Base-by-base conservation (phyloP, 1,139 yeast species). In the Debaryomycetaceae sp. region DNA sequence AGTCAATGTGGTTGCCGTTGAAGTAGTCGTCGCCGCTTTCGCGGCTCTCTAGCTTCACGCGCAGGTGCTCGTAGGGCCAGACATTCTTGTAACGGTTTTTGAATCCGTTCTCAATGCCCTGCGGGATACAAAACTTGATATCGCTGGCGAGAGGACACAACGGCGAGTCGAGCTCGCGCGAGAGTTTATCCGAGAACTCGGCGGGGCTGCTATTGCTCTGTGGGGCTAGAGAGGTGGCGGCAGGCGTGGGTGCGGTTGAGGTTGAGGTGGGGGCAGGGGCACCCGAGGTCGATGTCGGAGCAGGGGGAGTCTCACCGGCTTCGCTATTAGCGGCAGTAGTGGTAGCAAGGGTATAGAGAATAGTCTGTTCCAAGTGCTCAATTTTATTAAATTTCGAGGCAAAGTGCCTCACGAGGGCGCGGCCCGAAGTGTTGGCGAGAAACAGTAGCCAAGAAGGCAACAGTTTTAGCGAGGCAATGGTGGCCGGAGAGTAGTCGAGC, bases 381-480 rank as follows among this genome's bases (percentile, higher is more conserved):
- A 73, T 65, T 33, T 58, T 64, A 31, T 53, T 48, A 38, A 72
- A 68, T 32, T 66, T 58, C 8, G 45, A 36, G 14, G 56, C 45
- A 28, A 73, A 47, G 13, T 53, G 43, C 2, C 47, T 45, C n/a
- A 59, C 46, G 1, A 64, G 52, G 4, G 44, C 46, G n/a, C 51
- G 44, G 20, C 49, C 47, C 14, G 6, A 7, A 4, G 34, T 30
- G 3, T 34, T 37, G 1, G 52, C 40, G 25, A 59, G 53, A 10
- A 53, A 55, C 24, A 45, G 41, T 25, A 74, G 43, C 81, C 81
- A 74, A 3, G 32, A 34, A 2, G 81, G 80, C 13, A 70, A 40
- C 14, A 43, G 16, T 15, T 33, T 32, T 22, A 41, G 30, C 43
- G 18, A 45, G 39, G 11, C 30, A 26, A 26, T 41, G 41, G 21